These are phyloP conservation scores for Aspergillus sparsus DNA, from an alignment of 495 filamentous ascomycete genomes.

Conservation along the genomic window DNA sequence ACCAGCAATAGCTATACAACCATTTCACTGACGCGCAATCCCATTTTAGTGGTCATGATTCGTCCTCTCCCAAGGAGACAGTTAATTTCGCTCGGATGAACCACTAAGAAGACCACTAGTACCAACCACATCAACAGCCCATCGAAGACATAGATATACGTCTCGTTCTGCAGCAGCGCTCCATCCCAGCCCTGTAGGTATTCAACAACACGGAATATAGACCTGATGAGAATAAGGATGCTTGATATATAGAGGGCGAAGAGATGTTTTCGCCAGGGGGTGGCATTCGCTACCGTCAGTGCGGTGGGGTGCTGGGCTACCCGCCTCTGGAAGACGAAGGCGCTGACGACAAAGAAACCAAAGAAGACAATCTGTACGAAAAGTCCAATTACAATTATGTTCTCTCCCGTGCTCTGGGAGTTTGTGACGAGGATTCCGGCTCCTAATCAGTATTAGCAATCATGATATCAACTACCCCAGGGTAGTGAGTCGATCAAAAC, in stretches of 20 bases:
- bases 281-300: slow-evolving; percentile 15
- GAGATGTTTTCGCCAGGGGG: slow-evolving; percentile 55
- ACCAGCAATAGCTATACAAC: slow-evolving; percentile 8
- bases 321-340: slow-evolving; percentile 44
- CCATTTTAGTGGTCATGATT: slow-evolving; percentile 25
- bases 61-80: slow-evolving; percentile 26
- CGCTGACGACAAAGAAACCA: slow-evolving; percentile 50
- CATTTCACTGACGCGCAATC: slow-evolving; percentile 22
- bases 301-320: slow-evolving; percentile 26
- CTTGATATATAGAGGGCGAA: slow-evolving; percentile 53
- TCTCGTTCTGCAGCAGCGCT: slow-evolving; percentile 55
- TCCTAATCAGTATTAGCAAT: slow-evolving; percentile 16
- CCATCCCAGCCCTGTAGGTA: slow-evolving; percentile 58
- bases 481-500: no score
- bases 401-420: slow-evolving; percentile 20
- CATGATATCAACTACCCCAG: no score
- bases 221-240: slow-evolving; percentile 60
- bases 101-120: slow-evolving; percentile 51
- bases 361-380: slow-evolving; percentile 56
- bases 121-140: slow-evolving; percentile 54
- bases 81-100: slow-evolving; percentile 35
- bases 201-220: slow-evolving; percentile 62
- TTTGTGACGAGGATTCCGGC: slow-evolving; percentile 34
- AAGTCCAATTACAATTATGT: slow-evolving; percentile 48
- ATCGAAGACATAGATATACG: slow-evolving; percentile 65